A percentile compares a stretch with the other conserved stretches of the same genome.
Conservation (phyloP, 192 early-diverging fungal species). For the Coemansia sp. region DNA sequence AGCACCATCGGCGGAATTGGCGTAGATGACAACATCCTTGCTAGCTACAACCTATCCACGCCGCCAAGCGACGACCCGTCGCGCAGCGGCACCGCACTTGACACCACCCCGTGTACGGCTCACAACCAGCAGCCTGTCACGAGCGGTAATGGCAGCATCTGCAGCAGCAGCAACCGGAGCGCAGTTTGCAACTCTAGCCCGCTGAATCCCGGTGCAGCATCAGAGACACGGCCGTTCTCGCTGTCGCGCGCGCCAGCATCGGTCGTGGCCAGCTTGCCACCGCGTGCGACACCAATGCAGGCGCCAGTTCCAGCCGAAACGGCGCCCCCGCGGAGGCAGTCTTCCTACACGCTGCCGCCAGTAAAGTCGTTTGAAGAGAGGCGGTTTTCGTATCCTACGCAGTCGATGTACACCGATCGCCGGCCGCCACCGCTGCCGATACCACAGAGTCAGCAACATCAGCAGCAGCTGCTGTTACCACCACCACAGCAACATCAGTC, state of each 20-base stretch:
- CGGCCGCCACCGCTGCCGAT: constrained; percentile 30
- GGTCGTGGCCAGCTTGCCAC: constrained; percentile 32
- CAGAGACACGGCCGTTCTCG: constrained; percentile 42
- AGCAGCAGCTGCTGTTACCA: no score
- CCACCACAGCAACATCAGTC: constrained; percentile 9
- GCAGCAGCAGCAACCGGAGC: background rate
- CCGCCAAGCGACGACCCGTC: constrained; percentile 27
- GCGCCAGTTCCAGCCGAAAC: constrained; percentile 14
- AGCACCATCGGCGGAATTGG: background rate
- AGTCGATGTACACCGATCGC: constrained; percentile 27
- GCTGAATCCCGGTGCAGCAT: background rate
- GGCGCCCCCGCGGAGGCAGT: constrained; percentile 44
- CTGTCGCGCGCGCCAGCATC: constrained; percentile 43
- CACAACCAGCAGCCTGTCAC: background rate
- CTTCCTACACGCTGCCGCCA: constrained; percentile 48
- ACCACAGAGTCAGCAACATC: constrained; percentile 5
- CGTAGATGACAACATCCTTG: constrained; percentile 17
- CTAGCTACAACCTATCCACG: constrained; percentile 38
- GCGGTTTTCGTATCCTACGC: constrained; percentile 47
- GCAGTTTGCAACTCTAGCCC: constrained; percentile 1
- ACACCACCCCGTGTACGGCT: background rate
- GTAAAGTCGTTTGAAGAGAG: constrained; percentile 50
- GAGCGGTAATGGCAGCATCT: background rate
- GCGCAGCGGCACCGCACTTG: constrained; percentile 6
- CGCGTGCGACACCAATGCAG: constrained; percentile 1